Percentiles rank a stretch among this genome's conserved stretches.
Conservation (phyloP, 2,329 filamentous ascomycete genomes). For the Alternaria sp. region DNA sequence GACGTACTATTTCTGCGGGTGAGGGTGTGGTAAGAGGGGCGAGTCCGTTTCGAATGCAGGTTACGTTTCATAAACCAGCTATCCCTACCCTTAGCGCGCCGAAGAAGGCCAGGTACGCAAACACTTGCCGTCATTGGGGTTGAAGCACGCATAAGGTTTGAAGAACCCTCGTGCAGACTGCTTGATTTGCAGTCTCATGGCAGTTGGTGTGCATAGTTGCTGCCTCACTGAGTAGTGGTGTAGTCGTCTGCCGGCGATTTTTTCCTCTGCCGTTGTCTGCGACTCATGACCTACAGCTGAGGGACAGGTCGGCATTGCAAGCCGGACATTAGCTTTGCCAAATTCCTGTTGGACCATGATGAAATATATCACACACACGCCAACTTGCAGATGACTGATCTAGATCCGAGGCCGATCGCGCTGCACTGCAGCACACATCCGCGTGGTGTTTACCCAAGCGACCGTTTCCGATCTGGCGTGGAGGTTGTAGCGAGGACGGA, state of each 20-base stretch:
- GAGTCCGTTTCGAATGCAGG: slow-evolving; percentile 25
- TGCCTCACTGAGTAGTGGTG: background rate
- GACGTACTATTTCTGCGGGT: slow-evolving; percentile 3
- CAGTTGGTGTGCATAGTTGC: background rate
- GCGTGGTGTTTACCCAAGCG: background rate
- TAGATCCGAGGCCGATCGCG: background rate
- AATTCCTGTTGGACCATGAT: background rate
- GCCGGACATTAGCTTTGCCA: background rate
- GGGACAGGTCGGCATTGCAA: background rate
- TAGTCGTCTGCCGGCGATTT: background rate
- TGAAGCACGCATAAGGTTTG: slow-evolving; percentile 15
- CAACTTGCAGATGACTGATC: background rate
- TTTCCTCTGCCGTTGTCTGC: background rate
- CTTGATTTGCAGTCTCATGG: slow-evolving; percentile 5
- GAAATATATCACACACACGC: background rate
- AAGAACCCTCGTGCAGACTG: slow-evolving; percentile 2
- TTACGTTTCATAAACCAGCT: slow-evolving; percentile 21
- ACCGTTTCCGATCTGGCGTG: background rate
- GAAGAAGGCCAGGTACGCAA: slow-evolving; percentile 13
- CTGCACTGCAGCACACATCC: background rate
- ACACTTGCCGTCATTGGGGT: slow-evolving; percentile 8
- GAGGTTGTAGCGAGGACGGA: background rate
- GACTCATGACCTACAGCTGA: background rate
- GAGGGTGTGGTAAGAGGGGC: slow-evolving; percentile 13
- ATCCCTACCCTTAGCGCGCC: slow-evolving; percentile 15